These are phyloP conservation scores for Colletotrichum karsti DNA, from an alignment of 2,329 filamentous ascomycete genomes.

Conservation along the genomic window DNA sequence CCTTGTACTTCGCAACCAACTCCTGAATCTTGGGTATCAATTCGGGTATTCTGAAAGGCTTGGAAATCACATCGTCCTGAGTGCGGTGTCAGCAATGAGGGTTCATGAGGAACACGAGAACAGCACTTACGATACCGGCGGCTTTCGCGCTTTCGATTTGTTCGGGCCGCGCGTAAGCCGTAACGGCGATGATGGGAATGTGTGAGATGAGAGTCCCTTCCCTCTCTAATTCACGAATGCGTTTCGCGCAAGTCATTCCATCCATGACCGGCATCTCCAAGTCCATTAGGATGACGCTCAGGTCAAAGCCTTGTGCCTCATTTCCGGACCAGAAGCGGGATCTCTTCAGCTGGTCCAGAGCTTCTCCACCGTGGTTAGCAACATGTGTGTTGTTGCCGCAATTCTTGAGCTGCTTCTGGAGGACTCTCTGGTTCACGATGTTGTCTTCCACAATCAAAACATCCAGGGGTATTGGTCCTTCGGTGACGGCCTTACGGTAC, in stretches of 20 bases:
- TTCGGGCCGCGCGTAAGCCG: slow-evolving; percentile 79
- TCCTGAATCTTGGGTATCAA: slow-evolving; percentile 73
- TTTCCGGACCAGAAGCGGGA: slow-evolving; percentile 65
- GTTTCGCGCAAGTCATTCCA: slow-evolving; percentile 75
- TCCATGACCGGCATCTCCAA: slow-evolving; percentile 88
- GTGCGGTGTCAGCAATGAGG: background rate
- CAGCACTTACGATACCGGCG: slow-evolving; percentile 73
- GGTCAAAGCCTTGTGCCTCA: slow-evolving; percentile 56
- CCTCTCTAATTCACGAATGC: slow-evolving; percentile 73
- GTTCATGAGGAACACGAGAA: background rate
- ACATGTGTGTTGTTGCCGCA: slow-evolving; percentile 68
- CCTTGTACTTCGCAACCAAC: slow-evolving; percentile 53
- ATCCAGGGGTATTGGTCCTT: slow-evolving; percentile 40
- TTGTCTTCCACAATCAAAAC: slow-evolving; percentile 76
- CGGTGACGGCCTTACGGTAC: background rate
- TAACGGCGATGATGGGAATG: slow-evolving; percentile 85
- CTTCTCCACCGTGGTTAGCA: slow-evolving; percentile 72
- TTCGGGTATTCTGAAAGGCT: slow-evolving; percentile 81
- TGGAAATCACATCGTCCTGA: slow-evolving; percentile 79
- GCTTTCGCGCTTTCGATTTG: slow-evolving; percentile 76
- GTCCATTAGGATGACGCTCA: slow-evolving; percentile 81
- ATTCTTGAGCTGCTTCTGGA: slow-evolving; percentile 68
- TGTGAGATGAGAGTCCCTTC: slow-evolving; percentile 69
- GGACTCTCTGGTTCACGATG: slow-evolving; percentile 71
- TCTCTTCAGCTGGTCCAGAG: slow-evolving; percentile 63